phyloP scores from a whole-genome alignment of 495 filamentous ascomycete genomes.

The Penicillium simplicissimum region DNA sequence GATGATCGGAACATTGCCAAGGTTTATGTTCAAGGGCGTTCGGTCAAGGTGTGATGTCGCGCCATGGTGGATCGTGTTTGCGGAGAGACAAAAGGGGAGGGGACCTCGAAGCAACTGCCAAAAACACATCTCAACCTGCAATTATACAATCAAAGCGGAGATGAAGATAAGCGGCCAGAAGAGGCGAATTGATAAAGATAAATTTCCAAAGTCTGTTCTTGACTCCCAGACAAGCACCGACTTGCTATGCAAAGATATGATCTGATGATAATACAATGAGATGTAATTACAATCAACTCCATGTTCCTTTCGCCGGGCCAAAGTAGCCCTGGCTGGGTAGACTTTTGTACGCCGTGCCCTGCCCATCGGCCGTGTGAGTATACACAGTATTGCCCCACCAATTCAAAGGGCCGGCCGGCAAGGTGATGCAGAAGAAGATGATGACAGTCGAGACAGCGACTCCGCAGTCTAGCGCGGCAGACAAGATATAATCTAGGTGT shows the following conservation, averaged over 20 bases:
- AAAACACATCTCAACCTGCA: no score
- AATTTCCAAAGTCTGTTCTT: background rate
- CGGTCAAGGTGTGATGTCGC: slow-evolving; percentile 50
- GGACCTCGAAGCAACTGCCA: no score
- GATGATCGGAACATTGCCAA: slow-evolving; percentile 62
- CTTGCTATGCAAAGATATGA: background rate
- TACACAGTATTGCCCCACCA: slow-evolving; percentile 71
- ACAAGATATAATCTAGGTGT: slow-evolving; percentile 61
- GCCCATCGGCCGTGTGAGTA: slow-evolving; percentile 46
- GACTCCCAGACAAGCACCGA: background rate
- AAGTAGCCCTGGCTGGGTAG: slow-evolving; percentile 55
- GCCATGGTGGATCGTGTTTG: no score
- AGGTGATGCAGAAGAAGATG: slow-evolving; percentile 71
- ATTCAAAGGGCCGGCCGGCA: slow-evolving; percentile 55
- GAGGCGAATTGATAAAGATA: background rate
- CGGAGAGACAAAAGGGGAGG: no score
- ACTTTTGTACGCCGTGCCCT: slow-evolving; percentile 43
- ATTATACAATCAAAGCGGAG: no score
- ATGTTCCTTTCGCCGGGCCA: slow-evolving; percentile 55
- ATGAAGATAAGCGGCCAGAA: background rate
- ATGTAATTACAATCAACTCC: slow-evolving; percentile 28
- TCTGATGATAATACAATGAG: background rate
- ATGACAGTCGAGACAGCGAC: slow-evolving; percentile 62
- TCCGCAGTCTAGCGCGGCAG: slow-evolving; percentile 61
- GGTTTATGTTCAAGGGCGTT: slow-evolving; percentile 58